Percentiles rank a stretch among this genome's conserved stretches.
These are phyloP conservation scores for Scedosporium boydii DNA, from an alignment of 2,329 filamentous ascomycete species.

Conservation along the genomic window DNA sequence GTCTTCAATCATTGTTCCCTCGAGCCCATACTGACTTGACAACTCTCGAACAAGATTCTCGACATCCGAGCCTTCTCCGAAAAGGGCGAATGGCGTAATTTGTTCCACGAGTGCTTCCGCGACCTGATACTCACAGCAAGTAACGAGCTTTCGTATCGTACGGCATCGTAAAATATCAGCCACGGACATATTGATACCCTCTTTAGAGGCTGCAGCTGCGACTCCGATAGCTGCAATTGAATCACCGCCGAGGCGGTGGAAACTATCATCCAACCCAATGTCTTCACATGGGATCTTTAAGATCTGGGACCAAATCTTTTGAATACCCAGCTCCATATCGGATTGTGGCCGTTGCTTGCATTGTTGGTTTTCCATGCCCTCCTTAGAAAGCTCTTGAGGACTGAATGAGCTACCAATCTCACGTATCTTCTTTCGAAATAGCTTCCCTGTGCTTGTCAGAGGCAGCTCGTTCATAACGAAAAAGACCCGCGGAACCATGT, in stretches of 20 bases:
- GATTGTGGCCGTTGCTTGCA: conserved; percentile 19
- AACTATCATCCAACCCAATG: conserved; percentile 31
- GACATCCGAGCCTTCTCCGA: not conserved
- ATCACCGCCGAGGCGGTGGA: conserved; percentile 37
- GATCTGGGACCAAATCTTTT: conserved; percentile 26
- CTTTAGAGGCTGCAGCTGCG: conserved; percentile 22
- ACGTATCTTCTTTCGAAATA: conserved; percentile 18
- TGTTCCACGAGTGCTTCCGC: too few relatives aligned
- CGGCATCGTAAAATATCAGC: conserved; percentile 29
- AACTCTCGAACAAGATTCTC: not conserved
- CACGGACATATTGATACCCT: conserved; percentile 30
- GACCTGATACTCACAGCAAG: too few relatives aligned
- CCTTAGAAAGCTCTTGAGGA: too few relatives aligned
- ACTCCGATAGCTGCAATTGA: conserved; percentile 36
- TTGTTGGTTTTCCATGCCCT: not conserved
- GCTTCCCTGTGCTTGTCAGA: not conserved
- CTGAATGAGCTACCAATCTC: not conserved
- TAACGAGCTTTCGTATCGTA: conserved; percentile 21
- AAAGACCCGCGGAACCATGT: conserved; percentile 1
- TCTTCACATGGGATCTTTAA: conserved; percentile 17
- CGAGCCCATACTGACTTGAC: conserved; percentile 2
- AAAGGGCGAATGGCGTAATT: not conserved
- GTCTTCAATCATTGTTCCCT: conserved; percentile 18
- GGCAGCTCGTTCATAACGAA: not conserved
- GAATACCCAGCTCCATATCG: conserved; percentile 25